These are phyloP conservation scores for Cordyceps farinosa DNA, from an alignment of 2,329 filamentous ascomycete species.

Conservation along the genomic window DNA sequence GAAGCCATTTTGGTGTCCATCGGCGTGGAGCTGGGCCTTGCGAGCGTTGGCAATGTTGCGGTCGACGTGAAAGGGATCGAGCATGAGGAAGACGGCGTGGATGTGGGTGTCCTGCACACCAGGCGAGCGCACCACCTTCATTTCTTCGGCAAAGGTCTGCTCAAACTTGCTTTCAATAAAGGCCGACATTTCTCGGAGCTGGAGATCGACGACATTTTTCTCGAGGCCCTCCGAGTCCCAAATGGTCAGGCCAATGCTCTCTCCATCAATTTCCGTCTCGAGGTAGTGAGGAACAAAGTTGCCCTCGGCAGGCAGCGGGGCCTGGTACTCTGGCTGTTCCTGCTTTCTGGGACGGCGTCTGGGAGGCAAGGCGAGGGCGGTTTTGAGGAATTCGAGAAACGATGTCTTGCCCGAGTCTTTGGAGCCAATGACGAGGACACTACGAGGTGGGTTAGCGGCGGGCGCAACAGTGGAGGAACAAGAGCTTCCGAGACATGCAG, in stretches of 20 bases:
- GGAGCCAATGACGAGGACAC: conserved; percentile 85
- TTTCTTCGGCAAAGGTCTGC: conserved; percentile 94
- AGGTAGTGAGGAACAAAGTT: conserved; percentile 86
- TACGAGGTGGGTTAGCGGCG: conserved; percentile 36
- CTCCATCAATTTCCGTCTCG: conserved; percentile 89
- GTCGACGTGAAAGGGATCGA: conserved; percentile 84
- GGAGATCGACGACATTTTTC: conserved; percentile 90
- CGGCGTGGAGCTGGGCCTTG: conserved; percentile 32
- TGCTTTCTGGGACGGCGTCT: conserved; percentile 65
- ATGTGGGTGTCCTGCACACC: conserved; percentile 95
- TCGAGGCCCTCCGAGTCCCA: conserved; percentile 97
- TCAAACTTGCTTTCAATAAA: conserved; percentile 99
- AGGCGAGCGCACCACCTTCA: conserved; percentile 91
- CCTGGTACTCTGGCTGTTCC: conserved; percentile 57
- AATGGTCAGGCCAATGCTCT: conserved; percentile 85
- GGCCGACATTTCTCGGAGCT: conserved; percentile 82
- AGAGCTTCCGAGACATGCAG: background rate
- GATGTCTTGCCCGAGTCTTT: conserved; percentile 90
- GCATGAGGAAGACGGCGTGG: conserved; percentile 87
- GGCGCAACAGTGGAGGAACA: background rate
- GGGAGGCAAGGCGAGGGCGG: conserved; percentile 74
- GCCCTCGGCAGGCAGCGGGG: conserved; percentile 52
- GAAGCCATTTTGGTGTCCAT: conserved; percentile 50
- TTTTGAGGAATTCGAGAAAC: conserved; percentile 92
- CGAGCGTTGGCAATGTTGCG: conserved; percentile 70